Evolutionary conservation across 257 asterid genomes (phyloP), one percentile per base, ranked within the genome.

Genomic region (Haberlea rhodopensis): DNA sequence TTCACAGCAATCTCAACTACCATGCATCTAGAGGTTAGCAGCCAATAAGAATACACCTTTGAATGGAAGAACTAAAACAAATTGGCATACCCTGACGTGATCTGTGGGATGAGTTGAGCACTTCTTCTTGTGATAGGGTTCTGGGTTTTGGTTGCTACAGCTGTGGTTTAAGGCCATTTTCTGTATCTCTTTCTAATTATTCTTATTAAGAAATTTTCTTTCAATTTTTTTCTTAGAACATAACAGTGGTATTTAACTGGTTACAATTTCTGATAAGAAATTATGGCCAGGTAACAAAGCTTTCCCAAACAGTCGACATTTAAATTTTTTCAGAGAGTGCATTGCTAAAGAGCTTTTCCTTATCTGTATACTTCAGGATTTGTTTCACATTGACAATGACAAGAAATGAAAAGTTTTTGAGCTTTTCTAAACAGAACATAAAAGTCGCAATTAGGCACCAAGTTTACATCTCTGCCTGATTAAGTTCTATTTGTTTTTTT

Each of bases 391-490:
- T 21, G 20, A 16, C n/a, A n/a, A n/a, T 27, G 22, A 45, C 19
- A 67, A 26, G 26, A 15, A 37, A 37, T 37, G 57, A 6, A 27
- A 52, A 56, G 10, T 53, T 69, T 1, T 27, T 53, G 7, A 25
- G 24, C n/a, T 60, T n/a, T 37, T 53, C 5, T 25, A 34, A 53
- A 26, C 59, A 26, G 15, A 53, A 37, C 46, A 43, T 24, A 55
- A 67, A 67, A 62, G 48, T 66, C 60, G 52, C 60, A 32, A 53
- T 37, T 51, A 45, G 58, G 62, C 28, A 70, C 29, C 60, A 69
- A 56, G 61, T 61, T 73, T 58, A 7, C 27, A 49, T 57, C 43
- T 72, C 53, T 72, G 34, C 75, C 60, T 65, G 51, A 56, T 40
- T 59, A 67, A 57, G 21, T 63, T 68, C 28, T 58, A 16, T 9